Evolutionary conservation across 768 basidiomycete species (phyloP), one percentile per base, ranked within the genome.

Genomic region (Xerocomellus chrysenteron): DNA sequence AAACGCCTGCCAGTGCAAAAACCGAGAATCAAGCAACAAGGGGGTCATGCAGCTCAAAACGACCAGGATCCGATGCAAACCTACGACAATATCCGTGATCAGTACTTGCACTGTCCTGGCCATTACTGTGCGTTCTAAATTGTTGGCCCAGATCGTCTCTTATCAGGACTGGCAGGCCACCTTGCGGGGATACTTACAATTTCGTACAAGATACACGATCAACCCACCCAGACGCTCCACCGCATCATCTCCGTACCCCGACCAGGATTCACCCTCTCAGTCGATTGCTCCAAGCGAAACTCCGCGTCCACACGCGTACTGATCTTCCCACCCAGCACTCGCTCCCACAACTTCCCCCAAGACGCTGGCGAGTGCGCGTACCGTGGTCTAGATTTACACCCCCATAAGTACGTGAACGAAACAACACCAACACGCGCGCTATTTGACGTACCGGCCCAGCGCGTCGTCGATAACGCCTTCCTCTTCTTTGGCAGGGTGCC

Each of bases 361-460:
- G 58, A 59, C 2, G 32, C 28, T 12, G 40, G 58, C 21, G 57
- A 56, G 30, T 59, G 57, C 5, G 54, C 58, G 24, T 56, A 55
- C 46, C 55, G 42, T 17, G 12, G 5, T 43, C 55, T 56, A 32
- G 6, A 24, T 36, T 8, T 17, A 17, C n/a, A n/a, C 2, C 1
- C 36, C 2, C 35, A 24, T 24, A 11, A 49, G 36, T 50, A 2
- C 17, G 5, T 28, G 36, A 19, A 13, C 26, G 12, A 39, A 2
- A 17, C 26, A 4, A 28, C 17, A 2, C 24, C 16, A 4, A 13
- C 32, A 32, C 5, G 16, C 7, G 8, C 3, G 12, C 11, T 17
- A 7, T n/a, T 12, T 26, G 17, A 49, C 48, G 48, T 49, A 37
- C 48, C 24, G 35, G 11, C 48, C 10, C 17, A 49, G 11, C 5